These are phyloP conservation scores for Psilocybe tampanensis DNA, from an alignment of 768 basidiomycete species.

Conservation along the genomic window DNA sequence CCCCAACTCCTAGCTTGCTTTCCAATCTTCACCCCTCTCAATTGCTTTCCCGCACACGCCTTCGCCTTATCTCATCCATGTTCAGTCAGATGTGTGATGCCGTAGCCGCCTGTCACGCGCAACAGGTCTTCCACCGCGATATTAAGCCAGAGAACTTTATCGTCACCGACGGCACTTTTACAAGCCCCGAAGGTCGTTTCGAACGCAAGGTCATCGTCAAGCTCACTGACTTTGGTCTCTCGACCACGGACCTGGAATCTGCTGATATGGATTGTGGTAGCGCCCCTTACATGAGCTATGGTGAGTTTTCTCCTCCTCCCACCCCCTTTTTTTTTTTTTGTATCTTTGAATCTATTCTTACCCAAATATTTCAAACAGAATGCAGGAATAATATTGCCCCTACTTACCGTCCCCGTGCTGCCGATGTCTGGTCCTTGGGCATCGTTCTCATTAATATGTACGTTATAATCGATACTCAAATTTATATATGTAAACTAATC, in stretches of 20 bases:
- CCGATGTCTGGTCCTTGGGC: constrained; percentile 98
- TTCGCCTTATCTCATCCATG: constrained; percentile 95
- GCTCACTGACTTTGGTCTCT: constrained; percentile 94
- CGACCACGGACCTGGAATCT: constrained; percentile 85
- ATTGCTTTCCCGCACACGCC: constrained; percentile 82
- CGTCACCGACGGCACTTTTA: constrained; percentile 78
- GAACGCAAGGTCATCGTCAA: constrained; percentile 95
- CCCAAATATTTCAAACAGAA: constrained; percentile 56
- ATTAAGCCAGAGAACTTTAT: constrained; percentile 99
- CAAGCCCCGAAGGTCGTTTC: constrained; percentile 53
- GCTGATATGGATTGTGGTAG: constrained; percentile 99
- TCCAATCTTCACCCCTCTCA: constrained; percentile 79
- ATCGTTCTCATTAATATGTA: constrained; percentile 99
- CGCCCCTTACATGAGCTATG: constrained; percentile 98
- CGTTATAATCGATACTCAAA: constrained; percentile 24
- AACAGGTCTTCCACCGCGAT: constrained; percentile 92
- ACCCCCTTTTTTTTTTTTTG: not conserved
- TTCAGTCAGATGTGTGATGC: constrained; percentile 99
- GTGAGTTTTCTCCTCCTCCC: constrained; percentile 45
- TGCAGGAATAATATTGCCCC: constrained; percentile 98
- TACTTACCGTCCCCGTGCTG: constrained; percentile 90
- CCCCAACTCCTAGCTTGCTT: constrained; percentile 92
- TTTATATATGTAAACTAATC: not conserved
- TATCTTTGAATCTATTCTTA: constrained; percentile 12
- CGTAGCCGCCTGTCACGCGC: constrained; percentile 90